These are phyloP conservation scores for Colletotrichum incanum DNA, from an alignment of 2,329 filamentous ascomycete genomes.

Conservation along the genomic window DNA sequence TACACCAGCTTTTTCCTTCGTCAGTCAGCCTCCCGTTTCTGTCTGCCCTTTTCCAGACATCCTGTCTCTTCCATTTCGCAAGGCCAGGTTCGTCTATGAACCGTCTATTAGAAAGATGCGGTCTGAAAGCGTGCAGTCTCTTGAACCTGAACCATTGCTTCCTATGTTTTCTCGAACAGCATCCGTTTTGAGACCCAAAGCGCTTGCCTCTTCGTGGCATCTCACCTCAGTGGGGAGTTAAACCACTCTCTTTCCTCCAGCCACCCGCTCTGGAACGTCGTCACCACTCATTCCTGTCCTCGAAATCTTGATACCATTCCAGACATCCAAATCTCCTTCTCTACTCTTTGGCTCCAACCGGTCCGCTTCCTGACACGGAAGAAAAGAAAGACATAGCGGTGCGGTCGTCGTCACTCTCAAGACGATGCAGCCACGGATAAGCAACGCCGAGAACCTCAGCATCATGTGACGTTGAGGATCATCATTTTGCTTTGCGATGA, in stretches of 20 bases:
- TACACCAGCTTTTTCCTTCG: background rate
- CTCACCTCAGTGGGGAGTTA: too few species aligned
- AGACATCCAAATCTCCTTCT: background rate
- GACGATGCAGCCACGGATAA: too few species aligned
- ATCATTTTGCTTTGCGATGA: background rate
- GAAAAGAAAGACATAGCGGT: too few species aligned
- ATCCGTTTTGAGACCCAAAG: background rate
- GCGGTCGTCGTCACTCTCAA: background rate
- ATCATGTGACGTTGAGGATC: background rate
- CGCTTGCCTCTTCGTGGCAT: background rate
- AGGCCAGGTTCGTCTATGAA: background rate
- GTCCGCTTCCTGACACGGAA: too few species aligned
- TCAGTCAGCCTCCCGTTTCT: background rate
- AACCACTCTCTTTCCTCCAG: background rate
- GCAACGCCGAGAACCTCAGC: too few species aligned
- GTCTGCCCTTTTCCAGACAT: background rate
- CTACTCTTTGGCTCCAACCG: background rate
- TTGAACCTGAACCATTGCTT: fast-evolving
- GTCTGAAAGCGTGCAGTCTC: background rate
- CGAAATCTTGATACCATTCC: too few species aligned
- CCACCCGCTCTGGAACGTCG: background rate
- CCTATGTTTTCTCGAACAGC: background rate
- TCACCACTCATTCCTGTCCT: too few species aligned
- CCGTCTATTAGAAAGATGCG: background rate
- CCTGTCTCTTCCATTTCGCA: background rate